Evolutionary conservation across 768 basidiomycete genomes (phyloP).

Genomic region (Candolleomyces eurysporus): DNA sequence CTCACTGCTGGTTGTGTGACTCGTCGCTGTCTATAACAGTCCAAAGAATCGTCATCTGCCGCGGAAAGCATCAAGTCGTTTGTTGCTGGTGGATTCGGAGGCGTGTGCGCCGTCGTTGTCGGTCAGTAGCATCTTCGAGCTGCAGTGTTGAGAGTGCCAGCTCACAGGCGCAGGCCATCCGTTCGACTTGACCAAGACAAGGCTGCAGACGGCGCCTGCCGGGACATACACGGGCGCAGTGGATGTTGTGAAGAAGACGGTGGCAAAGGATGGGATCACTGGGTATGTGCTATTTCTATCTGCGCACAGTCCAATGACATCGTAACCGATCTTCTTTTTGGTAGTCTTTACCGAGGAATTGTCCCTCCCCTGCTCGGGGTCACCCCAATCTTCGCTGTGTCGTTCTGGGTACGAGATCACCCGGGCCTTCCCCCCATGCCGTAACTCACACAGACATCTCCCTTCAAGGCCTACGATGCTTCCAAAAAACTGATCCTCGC

Average conservation of each 20-base stretch:
- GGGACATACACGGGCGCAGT: constrained; percentile 90
- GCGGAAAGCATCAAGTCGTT: constrained; percentile 74
- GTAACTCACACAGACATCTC: not conserved
- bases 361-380: constrained; percentile 92
- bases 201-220: constrained; percentile 87
- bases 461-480: constrained; percentile 80
- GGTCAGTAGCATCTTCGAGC: constrained; percentile 49
- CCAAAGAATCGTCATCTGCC: constrained; percentile 35
- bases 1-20: constrained; percentile 1
- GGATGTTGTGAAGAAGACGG: constrained; percentile 88
- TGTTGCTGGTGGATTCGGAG: constrained; percentile 92
- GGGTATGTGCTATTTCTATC: constrained; percentile 54
- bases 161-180: constrained; percentile 74
- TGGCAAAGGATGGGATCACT: constrained; percentile 86
- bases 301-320: not conserved
- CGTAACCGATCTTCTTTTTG: not conserved
- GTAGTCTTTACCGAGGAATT: constrained; percentile 86
- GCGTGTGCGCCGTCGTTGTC: constrained; percentile 82
- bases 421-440: constrained; percentile 6
- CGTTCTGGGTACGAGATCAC: constrained; percentile 79
- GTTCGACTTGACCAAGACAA: constrained; percentile 96
- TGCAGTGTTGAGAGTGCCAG: not conserved
- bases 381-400: constrained; percentile 96
- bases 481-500: constrained; percentile 84
- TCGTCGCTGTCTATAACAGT: constrained; percentile 28